These are phyloP conservation scores for Kockovaella imperatae DNA, from an alignment of 768 basidiomycete species.

Conservation along the genomic window DNA sequence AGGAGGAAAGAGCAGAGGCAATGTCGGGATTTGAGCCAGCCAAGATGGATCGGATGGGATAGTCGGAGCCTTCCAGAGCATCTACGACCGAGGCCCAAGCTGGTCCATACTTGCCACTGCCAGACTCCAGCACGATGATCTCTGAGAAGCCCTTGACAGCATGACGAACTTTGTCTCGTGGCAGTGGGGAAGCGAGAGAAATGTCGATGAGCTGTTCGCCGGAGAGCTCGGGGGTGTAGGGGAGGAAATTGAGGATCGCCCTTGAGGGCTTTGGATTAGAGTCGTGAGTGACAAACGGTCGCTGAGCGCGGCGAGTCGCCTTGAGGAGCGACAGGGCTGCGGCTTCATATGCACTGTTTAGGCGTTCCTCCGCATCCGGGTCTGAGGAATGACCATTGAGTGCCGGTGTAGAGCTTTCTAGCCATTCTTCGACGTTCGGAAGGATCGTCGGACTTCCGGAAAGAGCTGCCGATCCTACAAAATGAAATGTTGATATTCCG, in stretches of 20 bases:
- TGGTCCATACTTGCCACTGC: slow-evolving; percentile 30
- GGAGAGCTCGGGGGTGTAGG: slow-evolving; percentile 52
- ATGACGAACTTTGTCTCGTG: slow-evolving; percentile 30
- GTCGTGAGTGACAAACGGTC: slow-evolving; percentile 51
- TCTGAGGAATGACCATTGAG: slow-evolving; percentile 12
- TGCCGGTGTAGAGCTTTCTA: slow-evolving; percentile 44
- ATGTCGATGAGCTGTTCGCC: slow-evolving; percentile 54
- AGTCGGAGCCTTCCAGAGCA: slow-evolving; percentile 47
- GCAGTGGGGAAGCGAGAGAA: slow-evolving; percentile 31
- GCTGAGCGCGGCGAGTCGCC: slow-evolving; percentile 57
- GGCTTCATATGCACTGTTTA: slow-evolving; percentile 56
- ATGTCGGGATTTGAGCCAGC: slow-evolving; percentile 31
- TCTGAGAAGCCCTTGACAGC: slow-evolving; percentile 42
- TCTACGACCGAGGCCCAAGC: slow-evolving; percentile 45
- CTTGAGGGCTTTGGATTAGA: slow-evolving; percentile 51
- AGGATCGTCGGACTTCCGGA: slow-evolving; percentile 51
- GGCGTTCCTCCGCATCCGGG: slow-evolving; percentile 25
- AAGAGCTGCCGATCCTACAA: slow-evolving; percentile 51
- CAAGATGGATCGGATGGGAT: slow-evolving; percentile 36
- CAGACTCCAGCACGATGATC: slow-evolving; percentile 44
- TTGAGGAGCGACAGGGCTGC: slow-evolving; percentile 60
- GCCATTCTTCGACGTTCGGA: slow-evolving; percentile 56
- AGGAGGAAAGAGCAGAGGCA: slow-evolving; percentile 33
- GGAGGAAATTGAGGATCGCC: slow-evolving; percentile 61
- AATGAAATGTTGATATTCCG: slow-evolving; percentile 76